phyloP scores from a whole-genome alignment of 441 rosid species.

The Melastoma candidum region DNA sequence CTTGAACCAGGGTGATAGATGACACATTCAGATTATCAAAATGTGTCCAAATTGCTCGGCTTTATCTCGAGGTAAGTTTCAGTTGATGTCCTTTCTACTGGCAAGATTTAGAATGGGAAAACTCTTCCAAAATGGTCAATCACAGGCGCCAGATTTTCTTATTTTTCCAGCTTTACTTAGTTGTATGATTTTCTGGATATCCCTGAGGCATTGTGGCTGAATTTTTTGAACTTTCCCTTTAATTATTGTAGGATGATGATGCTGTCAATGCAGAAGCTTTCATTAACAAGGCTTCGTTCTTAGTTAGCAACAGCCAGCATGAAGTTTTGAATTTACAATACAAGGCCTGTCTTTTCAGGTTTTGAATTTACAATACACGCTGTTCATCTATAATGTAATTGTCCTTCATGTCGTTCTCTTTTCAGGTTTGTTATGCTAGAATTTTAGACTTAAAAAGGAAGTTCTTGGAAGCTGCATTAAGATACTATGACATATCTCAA shows the following conservation, averaged over 20 bases:
- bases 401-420: slow-evolving; percentile 1
- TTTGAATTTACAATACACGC: not conserved
- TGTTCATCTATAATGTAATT: not conserved
- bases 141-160: too few species aligned
- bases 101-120: too few species aligned
- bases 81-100: too few species aligned
- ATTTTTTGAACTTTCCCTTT: too few species aligned
- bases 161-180: too few species aligned
- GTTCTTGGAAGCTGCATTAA: slow-evolving; percentile 95
- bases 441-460: slow-evolving; percentile 97
- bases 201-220: too few species aligned
- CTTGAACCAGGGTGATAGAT: slow-evolving; percentile 60
- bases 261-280: slow-evolving; percentile 95
- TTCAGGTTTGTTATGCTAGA: slow-evolving; percentile 94
- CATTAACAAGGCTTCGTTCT: slow-evolving; percentile 93
- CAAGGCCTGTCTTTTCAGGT: slow-evolving; percentile 42
- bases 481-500: slow-evolving; percentile 92
- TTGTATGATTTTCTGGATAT: too few species aligned
- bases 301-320: slow-evolving; percentile 92
- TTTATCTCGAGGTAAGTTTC: slow-evolving; percentile 76
- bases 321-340: slow-evolving; percentile 88
- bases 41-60: slow-evolving; percentile 97
- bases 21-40: slow-evolving; percentile 61
- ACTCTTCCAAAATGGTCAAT: too few species aligned
- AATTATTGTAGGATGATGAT: slow-evolving; percentile 73